Conservation (phyloP, 768 basidiomycete genomes). For the Leccinum fibrillosum region DNA sequence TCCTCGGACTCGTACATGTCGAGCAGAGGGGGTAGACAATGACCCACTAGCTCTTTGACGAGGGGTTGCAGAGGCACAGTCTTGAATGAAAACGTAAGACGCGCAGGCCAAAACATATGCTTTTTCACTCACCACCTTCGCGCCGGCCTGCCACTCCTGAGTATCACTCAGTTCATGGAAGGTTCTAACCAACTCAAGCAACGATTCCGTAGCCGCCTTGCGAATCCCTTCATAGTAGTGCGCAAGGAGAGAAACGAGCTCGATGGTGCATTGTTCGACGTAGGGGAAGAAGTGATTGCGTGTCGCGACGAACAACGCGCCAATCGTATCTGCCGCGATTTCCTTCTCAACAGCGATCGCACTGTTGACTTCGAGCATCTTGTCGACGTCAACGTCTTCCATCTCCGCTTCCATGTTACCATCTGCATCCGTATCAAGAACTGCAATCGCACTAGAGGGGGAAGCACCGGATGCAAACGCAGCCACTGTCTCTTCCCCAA, state of each 20-base stretch:
- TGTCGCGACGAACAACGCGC: constrained; percentile 82
- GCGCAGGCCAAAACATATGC: neutral
- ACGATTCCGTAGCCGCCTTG: constrained; percentile 84
- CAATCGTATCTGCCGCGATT: constrained; percentile 95
- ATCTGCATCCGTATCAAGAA: constrained; percentile 53
- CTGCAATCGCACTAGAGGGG: constrained; percentile 63
- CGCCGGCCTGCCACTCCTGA: constrained; percentile 79
- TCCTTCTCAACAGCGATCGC: constrained; percentile 99
- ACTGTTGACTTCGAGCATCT: constrained; percentile 89
- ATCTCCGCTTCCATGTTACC: constrained; percentile 59
- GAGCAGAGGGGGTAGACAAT: constrained; percentile 69
- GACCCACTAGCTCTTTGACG: constrained; percentile 76
- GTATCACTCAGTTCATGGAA: constrained; percentile 88
- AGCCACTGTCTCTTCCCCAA: constrained; percentile 51
- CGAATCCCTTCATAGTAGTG: constrained; percentile 99
- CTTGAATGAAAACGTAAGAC: constrained; percentile 27
- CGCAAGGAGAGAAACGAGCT: constrained; percentile 72
- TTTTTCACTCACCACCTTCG: constrained; percentile 48
- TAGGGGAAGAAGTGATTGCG: constrained; percentile 85
- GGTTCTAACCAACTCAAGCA: constrained; percentile 84
- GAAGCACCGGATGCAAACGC: constrained; percentile 75
- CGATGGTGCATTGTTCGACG: constrained; percentile 77
- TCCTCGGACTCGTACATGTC: constrained; percentile 94
- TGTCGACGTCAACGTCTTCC: constrained; percentile 81
- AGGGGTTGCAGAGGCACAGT: constrained; percentile 53